Evolutionary conservation across 345 rosid genomes (phyloP).

Genomic region (Murraya paniculata): DNA sequence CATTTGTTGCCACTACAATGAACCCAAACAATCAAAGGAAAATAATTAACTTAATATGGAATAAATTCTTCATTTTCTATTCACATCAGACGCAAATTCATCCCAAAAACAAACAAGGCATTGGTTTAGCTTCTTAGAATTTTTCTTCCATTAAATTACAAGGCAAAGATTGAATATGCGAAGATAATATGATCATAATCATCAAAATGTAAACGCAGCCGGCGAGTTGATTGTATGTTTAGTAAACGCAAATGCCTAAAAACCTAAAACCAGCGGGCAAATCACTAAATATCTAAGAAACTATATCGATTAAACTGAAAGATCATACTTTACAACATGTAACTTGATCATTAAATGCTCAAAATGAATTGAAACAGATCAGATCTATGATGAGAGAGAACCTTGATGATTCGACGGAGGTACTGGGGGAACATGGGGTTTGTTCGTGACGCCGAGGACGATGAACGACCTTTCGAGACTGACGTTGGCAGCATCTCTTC

Average conservation of each 20-base stretch:
- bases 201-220: no score
- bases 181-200: no score
- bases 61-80: not conserved
- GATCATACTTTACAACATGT: no score
- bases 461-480: slow-evolving; percentile 61
- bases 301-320: not conserved
- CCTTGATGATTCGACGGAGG: slow-evolving; percentile 98
- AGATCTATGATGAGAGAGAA: slow-evolving; percentile 33
- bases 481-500: slow-evolving; percentile 75
- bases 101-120: no score
- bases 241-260: not conserved
- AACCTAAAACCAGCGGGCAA: not conserved
- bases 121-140: no score
- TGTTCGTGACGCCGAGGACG: slow-evolving; percentile 71
- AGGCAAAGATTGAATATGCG: no score
- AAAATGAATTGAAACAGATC: slow-evolving; percentile 19
- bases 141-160: no score
- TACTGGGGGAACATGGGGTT: slow-evolving; percentile 71
- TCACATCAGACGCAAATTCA: not conserved
- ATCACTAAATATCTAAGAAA: not conserved
- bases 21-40: slow-evolving; percentile 16
- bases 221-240: not conserved
- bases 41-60: slow-evolving; percentile 4
- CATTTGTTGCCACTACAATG: slow-evolving; percentile 98
- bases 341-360: not conserved